phyloP scores from a whole-genome alignment of 768 basidiomycete species.

The Russula abietina region DNA sequence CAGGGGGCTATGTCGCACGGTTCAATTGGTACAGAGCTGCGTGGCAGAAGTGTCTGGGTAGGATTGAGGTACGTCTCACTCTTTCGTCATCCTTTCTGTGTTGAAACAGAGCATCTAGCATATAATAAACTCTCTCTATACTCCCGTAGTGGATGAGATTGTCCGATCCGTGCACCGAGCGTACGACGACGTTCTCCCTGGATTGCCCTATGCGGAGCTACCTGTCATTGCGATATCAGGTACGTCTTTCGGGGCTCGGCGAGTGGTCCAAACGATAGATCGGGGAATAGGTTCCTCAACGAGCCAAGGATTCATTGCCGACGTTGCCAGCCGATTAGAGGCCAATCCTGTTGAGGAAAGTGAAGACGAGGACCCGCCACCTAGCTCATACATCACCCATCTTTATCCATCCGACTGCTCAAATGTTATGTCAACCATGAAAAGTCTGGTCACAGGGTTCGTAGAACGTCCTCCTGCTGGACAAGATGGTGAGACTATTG shows the following conservation, averaged over 20 bases:
- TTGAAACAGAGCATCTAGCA: slow-evolving; percentile 9
- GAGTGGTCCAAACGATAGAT: neutral
- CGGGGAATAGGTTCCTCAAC: slow-evolving; percentile 14
- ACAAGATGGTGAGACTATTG: slow-evolving; percentile 18
- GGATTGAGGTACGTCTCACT: slow-evolving; percentile 17
- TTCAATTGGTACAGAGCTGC: slow-evolving; percentile 20
- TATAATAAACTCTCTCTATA: slow-evolving; percentile 17
- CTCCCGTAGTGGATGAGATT: slow-evolving; percentile 18
- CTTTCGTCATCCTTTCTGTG: neutral
- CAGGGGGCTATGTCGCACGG: slow-evolving; percentile 18
- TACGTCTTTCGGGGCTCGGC: neutral
- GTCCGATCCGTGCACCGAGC: slow-evolving; percentile 21
- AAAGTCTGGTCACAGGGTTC: slow-evolving; percentile 23
- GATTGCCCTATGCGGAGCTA: slow-evolving; percentile 24
- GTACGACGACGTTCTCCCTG: slow-evolving; percentile 23
- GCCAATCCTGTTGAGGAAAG: neutral
- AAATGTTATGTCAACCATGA: slow-evolving; percentile 25
- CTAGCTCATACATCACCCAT: slow-evolving; percentile 13
- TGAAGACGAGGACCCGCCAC: slow-evolving; percentile 7
- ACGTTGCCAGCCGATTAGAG: slow-evolving; percentile 16
- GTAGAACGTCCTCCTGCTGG: slow-evolving; percentile 21
- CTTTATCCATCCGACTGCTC: slow-evolving; percentile 23
- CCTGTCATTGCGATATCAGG: slow-evolving; percentile 23
- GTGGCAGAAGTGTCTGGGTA: slow-evolving; percentile 22
- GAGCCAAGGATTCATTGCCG: slow-evolving; percentile 15